phyloP scores from a whole-genome alignment of 140 eudicot species.

The Bidens hawaiensis region DNA sequence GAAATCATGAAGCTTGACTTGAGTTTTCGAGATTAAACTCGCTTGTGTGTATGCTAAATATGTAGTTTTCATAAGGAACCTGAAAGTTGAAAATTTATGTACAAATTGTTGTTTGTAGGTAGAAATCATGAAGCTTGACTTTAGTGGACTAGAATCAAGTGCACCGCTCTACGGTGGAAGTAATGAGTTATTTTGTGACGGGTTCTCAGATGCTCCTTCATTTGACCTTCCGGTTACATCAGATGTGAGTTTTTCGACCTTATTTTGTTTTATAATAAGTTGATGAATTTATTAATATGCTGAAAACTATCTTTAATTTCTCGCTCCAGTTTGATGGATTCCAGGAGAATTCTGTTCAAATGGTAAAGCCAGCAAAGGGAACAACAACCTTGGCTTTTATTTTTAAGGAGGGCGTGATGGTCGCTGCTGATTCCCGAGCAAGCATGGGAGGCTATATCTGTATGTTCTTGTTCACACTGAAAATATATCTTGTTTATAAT shows the following conservation, averaged over 20 bases:
- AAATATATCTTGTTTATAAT: neutral
- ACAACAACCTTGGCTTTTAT: slow-evolving; percentile 95
- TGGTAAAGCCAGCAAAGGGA: slow-evolving; percentile 97
- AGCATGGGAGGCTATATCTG: slow-evolving; percentile 99
- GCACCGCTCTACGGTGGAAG: slow-evolving; percentile 41
- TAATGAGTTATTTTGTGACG: slow-evolving; percentile 38
- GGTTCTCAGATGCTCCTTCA: slow-evolving; percentile 49
- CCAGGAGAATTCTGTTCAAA: slow-evolving; percentile 83
- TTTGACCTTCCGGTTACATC: slow-evolving; percentile 59
- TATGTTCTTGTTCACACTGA: slow-evolving; percentile 19
- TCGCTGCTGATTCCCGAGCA: slow-evolving; percentile 96
- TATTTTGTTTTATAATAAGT: neutral
- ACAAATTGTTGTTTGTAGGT: slow-evolving; percentile 22
- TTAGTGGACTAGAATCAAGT: slow-evolving; percentile 78
- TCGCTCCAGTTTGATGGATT: slow-evolving; percentile 78
- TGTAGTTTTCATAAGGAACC: slow-evolving; percentile 1
- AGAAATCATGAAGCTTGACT: slow-evolving; percentile 70
- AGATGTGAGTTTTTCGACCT: slow-evolving; percentile 54
- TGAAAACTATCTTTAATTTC: neutral
- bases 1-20: too few species aligned
- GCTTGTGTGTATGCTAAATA: slow-evolving; percentile 18
- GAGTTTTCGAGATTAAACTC: neutral
- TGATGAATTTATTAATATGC: neutral
- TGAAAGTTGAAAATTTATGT: neutral
- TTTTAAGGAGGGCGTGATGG: slow-evolving; percentile 89